A percentile compares a stretch with the other conserved stretches of the same genome.
phyloP scores from a whole-genome alignment of 2,329 filamentous ascomycete species.

The Aureobasidium zeae region DNA sequence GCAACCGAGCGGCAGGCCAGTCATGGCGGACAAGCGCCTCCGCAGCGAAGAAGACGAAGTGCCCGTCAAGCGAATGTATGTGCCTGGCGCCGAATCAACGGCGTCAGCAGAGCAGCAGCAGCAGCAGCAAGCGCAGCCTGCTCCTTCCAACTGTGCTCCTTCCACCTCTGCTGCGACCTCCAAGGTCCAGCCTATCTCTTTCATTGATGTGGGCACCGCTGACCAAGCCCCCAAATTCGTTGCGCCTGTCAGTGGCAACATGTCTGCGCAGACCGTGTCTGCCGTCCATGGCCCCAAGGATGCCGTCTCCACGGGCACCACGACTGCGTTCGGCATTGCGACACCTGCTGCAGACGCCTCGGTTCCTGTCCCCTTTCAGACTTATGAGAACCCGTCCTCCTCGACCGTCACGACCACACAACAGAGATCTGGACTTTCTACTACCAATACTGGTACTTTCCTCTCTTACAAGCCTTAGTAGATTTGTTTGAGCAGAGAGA shows the following conservation, averaged over 20 bases:
- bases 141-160: too few relatives aligned
- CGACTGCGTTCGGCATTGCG: neutral
- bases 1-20: neutral
- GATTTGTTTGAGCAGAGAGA: neutral
- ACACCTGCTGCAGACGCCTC: neutral
- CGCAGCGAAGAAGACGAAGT: conserved; percentile 9
- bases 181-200: neutral
- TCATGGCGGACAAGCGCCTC: conserved; percentile 1
- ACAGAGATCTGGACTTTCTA: neutral
- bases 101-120: conserved; percentile 9
- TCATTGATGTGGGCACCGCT: conserved; percentile 1
- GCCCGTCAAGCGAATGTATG: conserved; percentile 9
- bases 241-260: neutral
- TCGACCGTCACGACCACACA: neutral
- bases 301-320: neutral
- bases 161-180: neutral
- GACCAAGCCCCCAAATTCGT: neutral
- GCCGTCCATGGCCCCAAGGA: neutral
- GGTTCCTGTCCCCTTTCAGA: neutral
- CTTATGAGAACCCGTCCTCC: neutral
- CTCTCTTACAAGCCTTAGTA: conserved; percentile 9
- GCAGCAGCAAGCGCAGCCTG: neutral
- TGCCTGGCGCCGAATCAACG: neutral
- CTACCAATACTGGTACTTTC: conserved; percentile 8
- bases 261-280: neutral